phyloP scores from a whole-genome alignment of 192 early-diverging fungal species.

The Coemansia reversa region DNA sequence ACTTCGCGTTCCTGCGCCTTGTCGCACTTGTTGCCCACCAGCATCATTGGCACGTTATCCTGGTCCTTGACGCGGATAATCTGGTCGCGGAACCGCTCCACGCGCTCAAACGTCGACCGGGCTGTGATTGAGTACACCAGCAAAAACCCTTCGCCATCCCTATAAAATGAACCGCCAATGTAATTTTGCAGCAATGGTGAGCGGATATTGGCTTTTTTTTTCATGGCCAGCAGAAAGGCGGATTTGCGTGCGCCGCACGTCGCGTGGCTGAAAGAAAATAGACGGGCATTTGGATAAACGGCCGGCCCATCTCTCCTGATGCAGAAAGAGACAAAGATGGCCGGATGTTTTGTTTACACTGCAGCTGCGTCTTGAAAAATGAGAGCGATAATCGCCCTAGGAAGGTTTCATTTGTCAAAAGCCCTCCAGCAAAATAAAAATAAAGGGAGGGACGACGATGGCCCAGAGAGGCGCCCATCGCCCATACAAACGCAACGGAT shows the following conservation, averaged over 20 bases:
- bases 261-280: conserved; percentile 11
- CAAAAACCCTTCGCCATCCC: conserved; percentile 86
- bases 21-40: conserved; percentile 97
- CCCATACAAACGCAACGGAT: conserved; percentile 7
- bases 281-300: not conserved
- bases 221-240: conserved; percentile 5
- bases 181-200: not conserved
- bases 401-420: conserved; percentile 10
- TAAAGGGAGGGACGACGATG: conserved; percentile 2
- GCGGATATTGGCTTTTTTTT: not conserved
- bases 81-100: conserved; percentile 83
- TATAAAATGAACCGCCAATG: conserved; percentile 10
- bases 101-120: conserved; percentile 83
- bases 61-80: conserved; percentile 90
- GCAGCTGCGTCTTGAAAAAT: not conserved
- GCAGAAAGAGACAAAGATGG: conserved; percentile 7
- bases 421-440: conserved; percentile 11
- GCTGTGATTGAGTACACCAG: conserved; percentile 90
- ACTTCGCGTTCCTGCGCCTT: conserved; percentile 80
- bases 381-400: conserved; percentile 1
- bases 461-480: conserved; percentile 2
- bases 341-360: not conserved
- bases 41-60: conserved; percentile 80
- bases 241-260: not conserved
- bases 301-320: not conserved